Conservation (phyloP, 2,329 filamentous ascomycete genomes). For the Fusarium penzigii region DNA sequence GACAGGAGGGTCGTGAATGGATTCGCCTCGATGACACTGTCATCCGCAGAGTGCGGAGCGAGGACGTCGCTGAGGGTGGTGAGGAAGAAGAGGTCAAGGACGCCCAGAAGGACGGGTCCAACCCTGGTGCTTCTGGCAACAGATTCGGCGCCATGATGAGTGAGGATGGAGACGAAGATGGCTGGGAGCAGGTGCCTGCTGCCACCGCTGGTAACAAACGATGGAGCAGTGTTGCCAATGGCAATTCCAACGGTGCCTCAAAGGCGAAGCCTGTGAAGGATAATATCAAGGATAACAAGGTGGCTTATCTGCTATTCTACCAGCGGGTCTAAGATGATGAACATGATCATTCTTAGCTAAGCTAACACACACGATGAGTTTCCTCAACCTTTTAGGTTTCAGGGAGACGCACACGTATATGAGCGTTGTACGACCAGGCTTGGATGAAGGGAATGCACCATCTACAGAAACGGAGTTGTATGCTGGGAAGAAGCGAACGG, state of each 20-base stretch:
- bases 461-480: slow-evolving; percentile 25
- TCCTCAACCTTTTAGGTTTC: slow-evolving; percentile 10
- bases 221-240: slow-evolving; percentile 71
- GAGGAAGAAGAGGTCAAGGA: slow-evolving; percentile 76
- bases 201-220: slow-evolving; percentile 65
- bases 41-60: slow-evolving; percentile 79
- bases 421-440: slow-evolving; percentile 28
- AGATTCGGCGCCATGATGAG: slow-evolving; percentile 73
- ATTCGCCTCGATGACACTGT: slow-evolving; percentile 93
- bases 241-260: slow-evolving; percentile 53
- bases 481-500: slow-evolving; percentile 10
- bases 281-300: slow-evolving; percentile 86
- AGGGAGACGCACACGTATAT: slow-evolving; percentile 23
- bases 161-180: slow-evolving; percentile 66
- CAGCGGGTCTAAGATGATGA: slow-evolving; percentile 62
- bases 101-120: slow-evolving; percentile 25
- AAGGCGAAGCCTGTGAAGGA: slow-evolving; percentile 61
- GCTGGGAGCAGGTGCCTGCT: slow-evolving; percentile 79
- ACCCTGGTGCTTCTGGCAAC: slow-evolving; percentile 57
- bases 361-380: slow-evolving; percentile 20
- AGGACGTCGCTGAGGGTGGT: slow-evolving; percentile 86
- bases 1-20: slow-evolving; percentile 95
- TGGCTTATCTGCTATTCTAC: slow-evolving; percentile 96
- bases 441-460: slow-evolving; percentile 29
- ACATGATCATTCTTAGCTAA: not conserved